Conservation (phyloP, 805 yeast genomes). For the Millerozyma acaciae region DNA sequence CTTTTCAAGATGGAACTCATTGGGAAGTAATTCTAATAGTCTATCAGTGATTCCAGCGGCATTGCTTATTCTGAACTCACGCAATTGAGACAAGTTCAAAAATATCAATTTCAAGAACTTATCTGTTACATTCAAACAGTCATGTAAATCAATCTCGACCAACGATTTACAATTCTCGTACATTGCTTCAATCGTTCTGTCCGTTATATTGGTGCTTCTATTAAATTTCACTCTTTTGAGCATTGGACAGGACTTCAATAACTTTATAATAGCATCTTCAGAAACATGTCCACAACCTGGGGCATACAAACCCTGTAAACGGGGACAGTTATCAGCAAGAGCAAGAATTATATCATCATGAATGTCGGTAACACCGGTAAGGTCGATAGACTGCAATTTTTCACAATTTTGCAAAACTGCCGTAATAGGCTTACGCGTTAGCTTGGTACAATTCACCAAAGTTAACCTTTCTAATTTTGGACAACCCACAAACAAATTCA, state of each 20-base stretch:
- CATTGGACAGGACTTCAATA: slow-evolving; percentile 64
- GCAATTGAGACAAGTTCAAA: slow-evolving; percentile 58
- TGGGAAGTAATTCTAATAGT: slow-evolving; percentile 54
- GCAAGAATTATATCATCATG: slow-evolving; percentile 66
- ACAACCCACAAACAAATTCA: slow-evolving; percentile 63
- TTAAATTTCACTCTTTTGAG: slow-evolving; percentile 80
- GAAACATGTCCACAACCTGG: slow-evolving; percentile 76
- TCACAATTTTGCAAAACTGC: slow-evolving; percentile 60
- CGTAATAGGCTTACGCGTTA: slow-evolving; percentile 60
- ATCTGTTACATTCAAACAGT: slow-evolving; percentile 72
- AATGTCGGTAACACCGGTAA: slow-evolving; percentile 67
- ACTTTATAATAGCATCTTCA: slow-evolving; percentile 55
- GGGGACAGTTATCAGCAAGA: slow-evolving; percentile 64
- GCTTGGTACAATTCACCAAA: slow-evolving; percentile 68
- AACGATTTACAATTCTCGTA: slow-evolving; percentile 71
- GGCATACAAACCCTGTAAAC: slow-evolving; percentile 86
- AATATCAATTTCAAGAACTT: slow-evolving; percentile 55
- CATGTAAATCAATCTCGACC: slow-evolving; percentile 87
- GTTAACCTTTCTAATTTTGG: slow-evolving; percentile 80
- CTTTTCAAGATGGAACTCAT: slow-evolving; percentile 50
- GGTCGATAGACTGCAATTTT: slow-evolving; percentile 77
- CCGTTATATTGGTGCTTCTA: slow-evolving; percentile 63
- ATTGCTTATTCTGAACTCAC: slow-evolving; percentile 81
- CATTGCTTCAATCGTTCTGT: slow-evolving; percentile 55
- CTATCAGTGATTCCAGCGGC: slow-evolving; percentile 67